These are phyloP conservation scores for Stachybotrys echinatus DNA, from an alignment of 2,329 filamentous ascomycete genomes.

Conservation along the genomic window DNA sequence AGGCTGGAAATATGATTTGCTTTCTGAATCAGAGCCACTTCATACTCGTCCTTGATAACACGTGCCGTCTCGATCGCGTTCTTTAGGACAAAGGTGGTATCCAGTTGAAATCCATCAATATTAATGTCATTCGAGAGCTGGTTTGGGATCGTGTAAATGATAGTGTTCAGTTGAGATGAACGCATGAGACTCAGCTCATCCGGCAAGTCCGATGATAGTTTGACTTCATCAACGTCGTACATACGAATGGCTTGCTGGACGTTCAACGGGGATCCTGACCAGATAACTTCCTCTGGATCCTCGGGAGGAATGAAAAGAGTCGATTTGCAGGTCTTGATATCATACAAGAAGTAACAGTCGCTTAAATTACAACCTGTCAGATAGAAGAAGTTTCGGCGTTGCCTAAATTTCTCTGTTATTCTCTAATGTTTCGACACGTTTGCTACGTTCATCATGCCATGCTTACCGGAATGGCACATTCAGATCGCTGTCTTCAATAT, in stretches of 20 bases:
- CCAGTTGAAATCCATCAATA: slow-evolving; percentile 64
- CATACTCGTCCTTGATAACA: slow-evolving; percentile 69
- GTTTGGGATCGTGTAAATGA: slow-evolving; percentile 70
- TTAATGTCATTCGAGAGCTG: slow-evolving; percentile 69
- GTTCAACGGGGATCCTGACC: too few species aligned
- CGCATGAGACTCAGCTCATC: too few species aligned
- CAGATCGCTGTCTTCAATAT: slow-evolving; percentile 88
- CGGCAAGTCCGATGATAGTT: too few species aligned
- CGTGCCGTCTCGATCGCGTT: slow-evolving; percentile 63
- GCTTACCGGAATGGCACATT: slow-evolving; percentile 76
- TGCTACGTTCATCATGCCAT: background rate
- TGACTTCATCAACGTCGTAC: too few species aligned
- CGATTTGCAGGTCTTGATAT: too few species aligned
- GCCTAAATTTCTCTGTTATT: slow-evolving; percentile 49
- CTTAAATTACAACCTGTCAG: too few species aligned
- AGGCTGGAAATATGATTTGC: slow-evolving; percentile 64
- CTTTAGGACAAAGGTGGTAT: slow-evolving; percentile 52
- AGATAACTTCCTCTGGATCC: too few species aligned
- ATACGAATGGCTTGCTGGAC: too few species aligned
- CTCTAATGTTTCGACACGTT: too few species aligned
- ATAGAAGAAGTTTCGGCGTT: slow-evolving; percentile 93
- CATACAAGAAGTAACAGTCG: too few species aligned
- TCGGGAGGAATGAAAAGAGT: too few species aligned
- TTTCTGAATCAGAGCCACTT: slow-evolving; percentile 66
- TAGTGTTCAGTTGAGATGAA: slow-evolving; percentile 26